Evolutionary conservation across 1,139 yeast genomes (phyloP).

Genomic region (Sugiyamaella japonica): DNA sequence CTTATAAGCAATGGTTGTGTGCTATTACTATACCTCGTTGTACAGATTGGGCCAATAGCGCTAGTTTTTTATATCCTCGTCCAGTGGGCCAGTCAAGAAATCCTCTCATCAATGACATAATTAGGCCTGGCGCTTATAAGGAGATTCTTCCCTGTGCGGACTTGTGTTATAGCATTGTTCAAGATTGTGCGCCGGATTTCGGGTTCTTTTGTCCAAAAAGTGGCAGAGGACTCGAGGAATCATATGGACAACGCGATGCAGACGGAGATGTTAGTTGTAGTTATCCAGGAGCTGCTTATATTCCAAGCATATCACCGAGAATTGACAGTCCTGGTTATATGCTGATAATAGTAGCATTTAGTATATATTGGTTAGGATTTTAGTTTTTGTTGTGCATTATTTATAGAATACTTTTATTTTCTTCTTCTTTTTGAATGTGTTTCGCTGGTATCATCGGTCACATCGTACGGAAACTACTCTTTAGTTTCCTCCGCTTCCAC

Average conservation of each 20-base stretch:
- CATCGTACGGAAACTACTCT: not conserved
- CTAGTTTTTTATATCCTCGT: slow-evolving; percentile 52
- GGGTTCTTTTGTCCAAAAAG: slow-evolving; percentile 69
- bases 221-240: slow-evolving; percentile 23
- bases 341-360: not conserved
- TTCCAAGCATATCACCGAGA: slow-evolving; percentile 22
- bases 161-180: slow-evolving; percentile 72
- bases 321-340: not conserved
- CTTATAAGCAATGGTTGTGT: slow-evolving; percentile 89
- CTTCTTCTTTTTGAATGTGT: not conserved
- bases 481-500: not conserved
- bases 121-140: slow-evolving; percentile 67
- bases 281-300: slow-evolving; percentile 42
- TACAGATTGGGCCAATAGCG: slow-evolving; percentile 49
- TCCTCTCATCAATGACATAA: slow-evolving; percentile 52
- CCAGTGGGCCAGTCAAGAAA: slow-evolving; percentile 59
- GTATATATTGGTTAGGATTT: not conserved
- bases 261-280: slow-evolving; percentile 41
- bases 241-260: slow-evolving; percentile 36
- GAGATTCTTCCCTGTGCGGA: slow-evolving; percentile 87
- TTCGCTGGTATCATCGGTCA: too few species aligned
- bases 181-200: slow-evolving; percentile 80
- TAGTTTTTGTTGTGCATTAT: too few species aligned
- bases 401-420: not conserved
- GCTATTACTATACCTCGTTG: slow-evolving; percentile 91